A percentile compares a stretch with the other conserved stretches of the same genome.
phyloP scores from a whole-genome alignment of 2,329 filamentous ascomycete genomes.

The Alternaria metachromatica region DNA sequence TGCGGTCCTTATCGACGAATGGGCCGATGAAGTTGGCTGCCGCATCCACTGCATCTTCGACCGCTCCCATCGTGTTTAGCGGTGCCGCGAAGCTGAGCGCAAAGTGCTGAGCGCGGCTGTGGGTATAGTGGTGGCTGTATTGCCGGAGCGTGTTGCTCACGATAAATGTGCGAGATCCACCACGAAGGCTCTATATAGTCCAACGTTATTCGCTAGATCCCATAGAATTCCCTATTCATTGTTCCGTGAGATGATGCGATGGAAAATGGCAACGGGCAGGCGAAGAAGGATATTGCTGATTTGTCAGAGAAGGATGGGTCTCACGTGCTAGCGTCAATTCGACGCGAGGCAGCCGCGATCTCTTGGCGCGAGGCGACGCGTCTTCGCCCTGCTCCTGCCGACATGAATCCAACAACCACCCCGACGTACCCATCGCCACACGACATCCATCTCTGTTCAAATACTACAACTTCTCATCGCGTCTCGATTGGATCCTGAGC shows the following conservation, averaged over 20 bases:
- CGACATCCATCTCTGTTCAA: slow-evolving; percentile 10
- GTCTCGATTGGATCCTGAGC: slow-evolving; percentile 21
- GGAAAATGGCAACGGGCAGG: neutral
- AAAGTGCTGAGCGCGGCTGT: neutral
- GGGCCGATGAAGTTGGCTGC: slow-evolving; percentile 44
- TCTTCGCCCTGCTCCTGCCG: neutral
- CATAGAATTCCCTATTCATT: neutral
- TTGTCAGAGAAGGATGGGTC: slow-evolving; percentile 7
- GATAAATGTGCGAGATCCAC: neutral
- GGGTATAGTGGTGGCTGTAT: neutral
- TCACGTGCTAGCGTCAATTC: slow-evolving; percentile 5
- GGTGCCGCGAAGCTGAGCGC: neutral
- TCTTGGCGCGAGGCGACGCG: slow-evolving; percentile 21
- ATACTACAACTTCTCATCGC: slow-evolving; percentile 1
- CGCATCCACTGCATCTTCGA: slow-evolving; percentile 42
- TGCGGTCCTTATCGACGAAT: slow-evolving; percentile 28
- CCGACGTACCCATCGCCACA: slow-evolving; percentile 21
- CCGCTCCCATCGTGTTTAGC: slow-evolving; percentile 30
- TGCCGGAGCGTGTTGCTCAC: neutral
- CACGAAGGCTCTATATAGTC: neutral
- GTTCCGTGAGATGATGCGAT: neutral
- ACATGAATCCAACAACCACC: slow-evolving; percentile 18
- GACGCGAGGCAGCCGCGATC: neutral
- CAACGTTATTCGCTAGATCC: neutral
- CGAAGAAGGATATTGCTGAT: neutral